Base-by-base conservation (phyloP, 2,329 filamentous ascomycete species). In the Ophiocordyceps camponoti-rufipedis region DNA sequence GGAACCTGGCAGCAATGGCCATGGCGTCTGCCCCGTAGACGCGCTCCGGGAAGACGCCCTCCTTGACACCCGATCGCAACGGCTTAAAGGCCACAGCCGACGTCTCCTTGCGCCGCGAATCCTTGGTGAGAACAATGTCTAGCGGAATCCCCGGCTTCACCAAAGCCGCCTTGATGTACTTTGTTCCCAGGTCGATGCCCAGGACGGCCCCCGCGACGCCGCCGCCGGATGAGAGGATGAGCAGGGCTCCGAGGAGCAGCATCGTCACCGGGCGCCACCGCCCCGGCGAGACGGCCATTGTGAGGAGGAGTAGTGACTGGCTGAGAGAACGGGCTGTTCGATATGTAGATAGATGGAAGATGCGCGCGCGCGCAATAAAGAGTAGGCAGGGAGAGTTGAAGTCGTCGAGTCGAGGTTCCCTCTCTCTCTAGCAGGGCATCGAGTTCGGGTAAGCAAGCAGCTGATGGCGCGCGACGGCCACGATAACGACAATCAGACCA, bases 81-180 rank as follows among this genome's bases (percentile, higher is more conserved):
- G 88, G 86, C 66, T 98, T 96, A 69, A 98, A 96, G 41, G 86
- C 83, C 53, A 98, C 79, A 40, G 87, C 88, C 2, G 88, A 85
- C 23, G 75, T 76, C 62, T 98, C 91, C 70, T 98, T 98, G 58
- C 91, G 82, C 63, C 94, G 85, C 29, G 91, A 95, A 66, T 98
- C 91, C 62, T 96, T 98, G 29, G 88, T 95, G 47, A 95, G 75
- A 61, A 98, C 89, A 52, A 98, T 96, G 54, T 98, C 91, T 59
- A 98, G 85, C 11, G 91, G 91, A 45, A 94, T 89, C 49, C 91
- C 91, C 2, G 91, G 91, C 67, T 96, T 96, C 50, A 98, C 89
- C 40, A 98, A 76, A 13, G 85, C 80, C 28, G 89, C 89, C 69
- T 96, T 98, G 68, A 98, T 84, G 67, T 94, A 95, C 62, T 94